Evolutionary conservation across 202 grass and related monocot species (phyloP).

Genomic region (Digitaria exilis): DNA sequence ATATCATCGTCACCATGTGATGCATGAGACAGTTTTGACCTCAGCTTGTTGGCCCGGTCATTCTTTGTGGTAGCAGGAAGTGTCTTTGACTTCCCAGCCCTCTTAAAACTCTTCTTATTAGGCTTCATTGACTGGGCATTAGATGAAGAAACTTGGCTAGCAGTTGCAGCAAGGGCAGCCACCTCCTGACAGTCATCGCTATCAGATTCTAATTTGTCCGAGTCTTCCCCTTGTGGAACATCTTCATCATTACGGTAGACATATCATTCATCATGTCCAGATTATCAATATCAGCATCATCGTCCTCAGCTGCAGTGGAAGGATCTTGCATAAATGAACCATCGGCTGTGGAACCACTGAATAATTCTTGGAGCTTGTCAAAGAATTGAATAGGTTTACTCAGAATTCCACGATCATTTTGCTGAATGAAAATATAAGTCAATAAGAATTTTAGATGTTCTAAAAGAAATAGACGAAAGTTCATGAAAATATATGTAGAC

Average conservation of each 20-base stretch:
- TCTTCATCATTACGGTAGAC: too few relatives aligned
- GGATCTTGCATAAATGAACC: too few relatives aligned
- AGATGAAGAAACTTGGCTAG: slow-evolving; percentile 9
- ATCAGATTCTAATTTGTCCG: background rate
- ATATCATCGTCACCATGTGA: background rate
- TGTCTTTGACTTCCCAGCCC: background rate
- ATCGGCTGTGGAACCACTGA: background rate
- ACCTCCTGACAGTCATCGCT: slow-evolving; percentile 17
- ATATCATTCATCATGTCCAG: too few relatives aligned
- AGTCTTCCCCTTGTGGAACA: too few relatives aligned
- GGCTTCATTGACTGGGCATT: background rate
- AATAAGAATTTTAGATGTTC: too few relatives aligned
- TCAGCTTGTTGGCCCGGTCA: background rate
- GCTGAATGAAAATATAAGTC: background rate
- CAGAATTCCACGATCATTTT: background rate
- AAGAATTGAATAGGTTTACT: background rate
- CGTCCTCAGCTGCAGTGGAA: too few relatives aligned
- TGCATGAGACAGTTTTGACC: background rate
- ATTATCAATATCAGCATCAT: too few relatives aligned
- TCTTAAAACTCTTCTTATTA: background rate
- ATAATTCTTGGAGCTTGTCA: slow-evolving; percentile 11
- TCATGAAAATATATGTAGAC: too few relatives aligned
- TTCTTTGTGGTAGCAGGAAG: too few relatives aligned
- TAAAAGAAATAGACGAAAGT: too few relatives aligned
- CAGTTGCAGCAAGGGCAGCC: background rate